Conservation (phyloP, 1,284 basidiomycete genomes). For the Volvariella surrecta region DNA sequence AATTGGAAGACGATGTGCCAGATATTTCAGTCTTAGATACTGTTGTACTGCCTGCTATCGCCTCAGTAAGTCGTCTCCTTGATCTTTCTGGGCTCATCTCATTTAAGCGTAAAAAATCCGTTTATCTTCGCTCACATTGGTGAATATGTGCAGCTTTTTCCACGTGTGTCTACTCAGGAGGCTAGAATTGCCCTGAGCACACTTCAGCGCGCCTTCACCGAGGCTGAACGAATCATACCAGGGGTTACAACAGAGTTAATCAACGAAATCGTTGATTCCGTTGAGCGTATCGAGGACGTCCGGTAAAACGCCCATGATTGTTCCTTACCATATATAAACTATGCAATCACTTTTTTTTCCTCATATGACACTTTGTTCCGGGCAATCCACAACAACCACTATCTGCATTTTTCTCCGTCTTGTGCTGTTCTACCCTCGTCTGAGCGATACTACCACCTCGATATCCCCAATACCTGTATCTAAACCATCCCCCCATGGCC, state of each 20-base stretch:
- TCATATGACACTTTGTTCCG: too few relatives aligned
- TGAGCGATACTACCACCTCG: slow-evolving; percentile 1
- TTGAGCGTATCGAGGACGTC: slow-evolving; percentile 79
- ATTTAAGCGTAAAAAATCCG: too few relatives aligned
- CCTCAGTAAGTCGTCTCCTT: slow-evolving; percentile 63
- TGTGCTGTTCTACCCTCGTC: slow-evolving; percentile 3
- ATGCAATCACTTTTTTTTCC: too few relatives aligned
- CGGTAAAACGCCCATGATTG: slow-evolving; percentile 19
- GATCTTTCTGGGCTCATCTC: slow-evolving; percentile 4
- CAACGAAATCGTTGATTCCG: slow-evolving; percentile 84
- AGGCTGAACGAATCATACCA: slow-evolving; percentile 84
- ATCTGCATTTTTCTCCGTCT: too few relatives aligned
- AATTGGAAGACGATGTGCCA: slow-evolving; percentile 44
- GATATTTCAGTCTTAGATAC: slow-evolving; percentile 89
- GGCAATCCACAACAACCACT: too few relatives aligned
- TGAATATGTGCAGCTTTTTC: slow-evolving; percentile 58
- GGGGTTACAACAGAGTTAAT: slow-evolving; percentile 77
- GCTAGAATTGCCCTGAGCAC: slow-evolving; percentile 78
- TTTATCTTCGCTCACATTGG: too few relatives aligned
- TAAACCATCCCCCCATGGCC: not conserved
- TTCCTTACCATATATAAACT: too few relatives aligned
- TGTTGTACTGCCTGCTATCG: slow-evolving; percentile 89
- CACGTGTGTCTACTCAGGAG: slow-evolving; percentile 81
- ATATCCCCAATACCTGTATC: slow-evolving; percentile 7
- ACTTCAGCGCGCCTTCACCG: slow-evolving; percentile 83